Conservation (phyloP, 2,329 filamentous ascomycete genomes). For the Diaporthe eres region DNA sequence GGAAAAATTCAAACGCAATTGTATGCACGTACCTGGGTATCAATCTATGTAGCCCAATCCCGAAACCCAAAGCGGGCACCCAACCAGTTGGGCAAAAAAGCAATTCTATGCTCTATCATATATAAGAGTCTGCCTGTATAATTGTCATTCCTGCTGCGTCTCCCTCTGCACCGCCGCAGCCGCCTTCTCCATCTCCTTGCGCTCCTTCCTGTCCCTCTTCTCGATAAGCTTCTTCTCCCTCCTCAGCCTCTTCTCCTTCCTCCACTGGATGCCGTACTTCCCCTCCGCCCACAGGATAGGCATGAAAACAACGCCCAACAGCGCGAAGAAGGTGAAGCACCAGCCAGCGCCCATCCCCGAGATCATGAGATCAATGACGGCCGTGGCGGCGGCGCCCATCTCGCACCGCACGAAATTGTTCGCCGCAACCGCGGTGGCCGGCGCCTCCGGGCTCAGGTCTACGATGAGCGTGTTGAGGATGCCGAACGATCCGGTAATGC, state of each 20-base stretch:
- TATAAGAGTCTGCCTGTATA: background rate
- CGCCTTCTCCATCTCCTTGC: constrained; percentile 33
- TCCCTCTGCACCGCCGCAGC: constrained; percentile 12
- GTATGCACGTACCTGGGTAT: constrained; percentile 11
- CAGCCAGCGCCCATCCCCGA: constrained; percentile 70
- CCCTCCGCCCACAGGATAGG: constrained; percentile 66
- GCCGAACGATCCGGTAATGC: constrained; percentile 73
- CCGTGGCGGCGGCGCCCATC: constrained; percentile 71
- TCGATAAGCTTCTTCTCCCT: constrained; percentile 46
- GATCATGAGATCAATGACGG: constrained; percentile 72
- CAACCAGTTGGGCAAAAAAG: background rate
- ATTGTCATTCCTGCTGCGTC: background rate
- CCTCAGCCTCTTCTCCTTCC: constrained; percentile 62
- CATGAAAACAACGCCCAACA: constrained; percentile 63
- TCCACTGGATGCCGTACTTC: constrained; percentile 64
- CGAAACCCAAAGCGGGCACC: background rate
- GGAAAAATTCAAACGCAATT: background rate
- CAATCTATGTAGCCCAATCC: constrained; percentile 5
- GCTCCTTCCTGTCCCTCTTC: constrained; percentile 35
- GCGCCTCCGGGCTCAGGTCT: constrained; percentile 72
- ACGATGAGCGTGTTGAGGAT: constrained; percentile 75
- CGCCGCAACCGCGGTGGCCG: constrained; percentile 74
- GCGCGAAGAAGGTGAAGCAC: constrained; percentile 72
- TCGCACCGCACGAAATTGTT: constrained; percentile 76
- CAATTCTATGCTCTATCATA: background rate